Evolutionary conservation across 306 rosid genomes (phyloP).

Genomic region (Dalbergia oliveri): DNA sequence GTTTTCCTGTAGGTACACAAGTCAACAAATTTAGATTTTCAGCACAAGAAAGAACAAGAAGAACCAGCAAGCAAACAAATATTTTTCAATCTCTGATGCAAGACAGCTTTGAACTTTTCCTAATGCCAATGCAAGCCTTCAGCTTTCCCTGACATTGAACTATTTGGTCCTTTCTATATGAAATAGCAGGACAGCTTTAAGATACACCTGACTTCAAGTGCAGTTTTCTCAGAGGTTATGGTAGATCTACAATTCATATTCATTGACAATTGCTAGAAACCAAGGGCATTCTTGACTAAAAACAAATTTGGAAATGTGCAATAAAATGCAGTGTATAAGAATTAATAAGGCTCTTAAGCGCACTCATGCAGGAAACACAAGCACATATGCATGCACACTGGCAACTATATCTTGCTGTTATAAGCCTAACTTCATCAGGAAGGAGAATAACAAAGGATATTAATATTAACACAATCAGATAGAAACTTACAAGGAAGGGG

Average conservation of each 20-base stretch:
- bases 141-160: constrained; percentile 6
- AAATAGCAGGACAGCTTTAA: background rate
- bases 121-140: constrained; percentile 29
- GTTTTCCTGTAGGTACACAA: constrained; percentile 75
- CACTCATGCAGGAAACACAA: background rate
- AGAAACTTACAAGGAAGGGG: constrained; percentile 87
- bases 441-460: constrained; percentile 25
- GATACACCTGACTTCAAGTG: background rate
- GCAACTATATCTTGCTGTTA: constrained; percentile 21
- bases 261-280: background rate
- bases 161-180: constrained; percentile 22
- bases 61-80: constrained; percentile 33
- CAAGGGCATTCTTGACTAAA: constrained; percentile 3
- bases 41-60: constrained; percentile 10
- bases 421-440: constrained; percentile 25
- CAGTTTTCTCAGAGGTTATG: background rate
- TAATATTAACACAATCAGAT: constrained; percentile 38
- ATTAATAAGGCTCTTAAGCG: constrained; percentile 18
- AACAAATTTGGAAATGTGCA: constrained; percentile 6
- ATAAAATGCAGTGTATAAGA: background rate
- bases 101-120: constrained; percentile 18
- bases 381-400: constrained; percentile 16
- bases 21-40: constrained; percentile 34
- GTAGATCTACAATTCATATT: background rate
- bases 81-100: background rate